Conservation (phyloP, 495 filamentous ascomycete genomes). For the Penicillium malachiteum region DNA sequence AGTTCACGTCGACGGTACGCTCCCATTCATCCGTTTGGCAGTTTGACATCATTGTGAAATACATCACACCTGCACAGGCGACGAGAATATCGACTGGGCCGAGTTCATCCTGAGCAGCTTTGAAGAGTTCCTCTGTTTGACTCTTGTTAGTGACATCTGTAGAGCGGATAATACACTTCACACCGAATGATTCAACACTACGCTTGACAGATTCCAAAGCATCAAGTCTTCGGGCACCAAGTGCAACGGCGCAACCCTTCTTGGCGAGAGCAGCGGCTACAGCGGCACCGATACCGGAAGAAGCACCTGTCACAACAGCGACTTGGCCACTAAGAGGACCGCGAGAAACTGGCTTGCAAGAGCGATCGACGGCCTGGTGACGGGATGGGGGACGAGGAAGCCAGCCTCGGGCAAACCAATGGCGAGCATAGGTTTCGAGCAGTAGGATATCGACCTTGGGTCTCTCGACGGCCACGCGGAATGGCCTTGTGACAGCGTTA, state of each 20-base stretch:
- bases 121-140: slow-evolving; percentile 56
- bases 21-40: slow-evolving; percentile 64
- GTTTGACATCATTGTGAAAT: slow-evolving; percentile 74
- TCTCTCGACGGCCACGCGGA: slow-evolving; percentile 54
- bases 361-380: slow-evolving; percentile 33
- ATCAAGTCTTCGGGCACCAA: slow-evolving; percentile 61
- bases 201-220: slow-evolving; percentile 57
- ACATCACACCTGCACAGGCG: slow-evolving; percentile 72
- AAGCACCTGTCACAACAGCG: slow-evolving; percentile 51
- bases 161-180: slow-evolving; percentile 55
- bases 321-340: slow-evolving; percentile 54
- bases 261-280: slow-evolving; percentile 49
- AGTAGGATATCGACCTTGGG: slow-evolving; percentile 59
- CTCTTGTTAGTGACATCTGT: slow-evolving; percentile 61
- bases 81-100: slow-evolving; percentile 66
- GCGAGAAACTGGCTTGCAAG: slow-evolving; percentile 32
- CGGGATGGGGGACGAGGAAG: slow-evolving; percentile 52
- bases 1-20: slow-evolving; percentile 68
- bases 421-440: slow-evolving; percentile 63
- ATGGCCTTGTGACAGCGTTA: slow-evolving; percentile 55
- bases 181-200: slow-evolving; percentile 45
- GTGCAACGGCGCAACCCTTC: slow-evolving; percentile 60
- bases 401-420: slow-evolving; percentile 71
- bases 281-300: slow-evolving; percentile 51
- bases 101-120: slow-evolving; percentile 50